Base-by-base conservation (phyloP, 495 filamentous ascomycete species). In the Aspergillus coremiiformis region DNA sequence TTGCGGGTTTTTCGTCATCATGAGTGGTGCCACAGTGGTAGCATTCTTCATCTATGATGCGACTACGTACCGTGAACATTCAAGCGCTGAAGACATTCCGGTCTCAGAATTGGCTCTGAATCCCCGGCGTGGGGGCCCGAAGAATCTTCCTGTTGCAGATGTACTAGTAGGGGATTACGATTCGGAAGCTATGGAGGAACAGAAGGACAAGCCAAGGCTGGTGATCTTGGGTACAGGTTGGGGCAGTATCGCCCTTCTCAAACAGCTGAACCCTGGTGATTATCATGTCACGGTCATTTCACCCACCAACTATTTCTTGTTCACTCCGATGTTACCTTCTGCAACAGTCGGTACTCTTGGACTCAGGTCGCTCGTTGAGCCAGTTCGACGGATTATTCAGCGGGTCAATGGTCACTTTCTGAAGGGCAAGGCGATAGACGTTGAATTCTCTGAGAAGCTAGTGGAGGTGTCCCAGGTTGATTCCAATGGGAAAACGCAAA, bases 301-400 rank as follows among this genome's bases (percentile, higher is more conserved):
- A 0, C 91, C 94, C 1, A 85, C 84, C 24, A 97, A 97, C 58
- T 94, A 97, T 70, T 99, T 99, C 71, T 68, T 97, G 32, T 99
- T 97, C 66, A 97, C 94, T 1, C 94, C 94, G 3, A 96, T 99
- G 88, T 75, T 99, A 19, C 94, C 94, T 1, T 92, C 87, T 19
- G 94, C 92, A 7, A 99, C 94, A 0, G 94, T 99, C 22, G 94
- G 94, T 0, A 99, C 94, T 0, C 69, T 99, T 51, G 93, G 95
- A 57, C 76, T 96, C 58, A 77, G 90, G 57, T 93, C 89, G 21
- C 69, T 99, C 55, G 87, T 96, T 17, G 94, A 99, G 69, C 94
- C 94, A 1, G 87, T 99, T 44, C 78, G 94, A 41, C 79, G 87
- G 9, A 93, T 97, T 45, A 78, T 95, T 21, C 70, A 79, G 37